Percentiles rank a stretch among this genome's conserved stretches.
phyloP scores from a whole-genome alignment of 2,329 filamentous ascomycete species.

The Fusarium sp. region DNA sequence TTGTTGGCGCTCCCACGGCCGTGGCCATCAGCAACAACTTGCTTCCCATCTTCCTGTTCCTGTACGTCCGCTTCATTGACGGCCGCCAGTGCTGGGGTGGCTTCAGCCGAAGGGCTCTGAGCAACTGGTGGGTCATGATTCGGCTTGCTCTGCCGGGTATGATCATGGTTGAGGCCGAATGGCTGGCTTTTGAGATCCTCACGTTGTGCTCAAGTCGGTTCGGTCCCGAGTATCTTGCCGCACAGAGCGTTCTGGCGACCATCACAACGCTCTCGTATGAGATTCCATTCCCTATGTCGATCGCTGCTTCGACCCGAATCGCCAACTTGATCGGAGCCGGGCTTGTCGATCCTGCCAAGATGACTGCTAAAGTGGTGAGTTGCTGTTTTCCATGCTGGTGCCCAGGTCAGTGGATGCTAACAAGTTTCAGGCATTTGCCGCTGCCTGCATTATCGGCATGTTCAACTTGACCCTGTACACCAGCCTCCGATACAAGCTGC shows the following conservation, averaged over 20 bases:
- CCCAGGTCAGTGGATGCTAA: neutral
- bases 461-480: constrained; percentile 81
- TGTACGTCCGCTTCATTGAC: constrained; percentile 80
- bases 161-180: constrained; percentile 94
- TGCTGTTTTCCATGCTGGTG: neutral
- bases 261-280: constrained; percentile 86
- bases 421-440: constrained; percentile 65
- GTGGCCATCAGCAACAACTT: constrained; percentile 83
- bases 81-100: constrained; percentile 88
- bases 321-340: constrained; percentile 93
- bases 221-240: constrained; percentile 82
- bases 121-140: constrained; percentile 86
- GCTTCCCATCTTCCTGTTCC: constrained; percentile 79
- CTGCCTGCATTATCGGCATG: constrained; percentile 77
- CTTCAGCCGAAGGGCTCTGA: constrained; percentile 75
- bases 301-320: constrained; percentile 88
- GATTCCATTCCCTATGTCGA: constrained; percentile 90
- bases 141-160: constrained; percentile 88
- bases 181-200: constrained; percentile 90
- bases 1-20: constrained; percentile 84
- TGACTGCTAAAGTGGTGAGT: constrained; percentile 79
- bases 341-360: constrained; percentile 82
- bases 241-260: constrained; percentile 86
- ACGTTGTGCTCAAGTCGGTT: constrained; percentile 86
- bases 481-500: constrained; percentile 77